These are phyloP conservation scores for Thielaviopsis punctulata DNA, from an alignment of 2,329 filamentous ascomycete species.

Conservation along the genomic window DNA sequence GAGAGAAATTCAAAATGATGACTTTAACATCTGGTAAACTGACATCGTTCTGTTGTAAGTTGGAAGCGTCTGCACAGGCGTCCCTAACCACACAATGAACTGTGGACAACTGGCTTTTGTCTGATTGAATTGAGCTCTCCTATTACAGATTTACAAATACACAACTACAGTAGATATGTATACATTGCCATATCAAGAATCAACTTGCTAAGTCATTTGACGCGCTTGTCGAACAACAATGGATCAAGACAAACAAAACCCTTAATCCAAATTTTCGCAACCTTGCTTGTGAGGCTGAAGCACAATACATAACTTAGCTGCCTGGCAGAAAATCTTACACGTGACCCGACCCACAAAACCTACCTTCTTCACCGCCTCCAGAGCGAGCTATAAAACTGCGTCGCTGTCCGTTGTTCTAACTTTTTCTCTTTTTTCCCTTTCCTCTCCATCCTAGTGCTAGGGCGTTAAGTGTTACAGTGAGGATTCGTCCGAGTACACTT, in stretches of 20 bases:
- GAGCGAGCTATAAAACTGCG: conserved; percentile 20
- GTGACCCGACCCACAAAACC: background rate
- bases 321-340: background rate
- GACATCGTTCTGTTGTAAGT: conserved; percentile 9
- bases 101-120: conserved; percentile 9
- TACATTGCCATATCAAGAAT: no score
- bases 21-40: conserved; percentile 12
- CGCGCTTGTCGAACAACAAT: no score
- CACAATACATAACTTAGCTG: background rate
- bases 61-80: background rate
- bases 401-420: conserved; percentile 12
- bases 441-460: conserved; percentile 43
- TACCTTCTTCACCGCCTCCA: conserved; percentile 7
- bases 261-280: no score
- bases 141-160: background rate
- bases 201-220: no score
- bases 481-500: conserved; percentile 56
- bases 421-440: conserved; percentile 27
- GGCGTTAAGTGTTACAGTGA: conserved; percentile 68
- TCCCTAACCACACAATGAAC: conserved; percentile 5
- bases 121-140: conserved; percentile 4
- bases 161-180: no score
- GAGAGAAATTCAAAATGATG: conserved; percentile 2
- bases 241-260: no score
- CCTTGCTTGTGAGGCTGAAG: background rate